phyloP scores from a whole-genome alignment of 2,329 filamentous ascomycete species.

The Clonostachys solani region DNA sequence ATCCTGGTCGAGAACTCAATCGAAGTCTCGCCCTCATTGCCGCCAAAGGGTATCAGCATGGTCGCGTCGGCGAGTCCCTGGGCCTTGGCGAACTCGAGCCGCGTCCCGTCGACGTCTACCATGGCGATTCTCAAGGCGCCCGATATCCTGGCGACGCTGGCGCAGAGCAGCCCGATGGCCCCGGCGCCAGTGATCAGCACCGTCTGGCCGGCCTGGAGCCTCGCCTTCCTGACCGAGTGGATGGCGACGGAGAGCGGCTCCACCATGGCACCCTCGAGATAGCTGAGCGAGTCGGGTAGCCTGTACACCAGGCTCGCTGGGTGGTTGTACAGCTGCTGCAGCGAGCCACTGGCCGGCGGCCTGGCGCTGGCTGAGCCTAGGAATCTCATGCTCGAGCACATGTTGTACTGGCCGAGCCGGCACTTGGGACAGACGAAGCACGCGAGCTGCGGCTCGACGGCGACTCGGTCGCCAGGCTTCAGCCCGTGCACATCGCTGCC shows the following conservation, averaged over 20 bases:
- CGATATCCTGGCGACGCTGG: slow-evolving; percentile 77
- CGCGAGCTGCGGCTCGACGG: slow-evolving; percentile 75
- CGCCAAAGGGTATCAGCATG: too few species aligned
- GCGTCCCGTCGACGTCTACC: slow-evolving; percentile 78
- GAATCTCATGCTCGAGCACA: slow-evolving; percentile 76
- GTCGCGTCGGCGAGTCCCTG: too few species aligned
- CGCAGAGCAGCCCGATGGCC: slow-evolving; percentile 82
- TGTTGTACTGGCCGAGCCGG: slow-evolving; percentile 73
- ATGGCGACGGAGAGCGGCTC: slow-evolving; percentile 86
- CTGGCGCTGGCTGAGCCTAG: slow-evolving; percentile 70
- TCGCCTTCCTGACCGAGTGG: slow-evolving; percentile 74
- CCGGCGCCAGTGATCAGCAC: slow-evolving; percentile 85
- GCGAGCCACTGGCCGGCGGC: slow-evolving; percentile 74
- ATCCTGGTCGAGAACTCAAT: too few species aligned
- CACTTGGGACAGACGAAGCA: slow-evolving; percentile 71
- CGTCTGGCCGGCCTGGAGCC: slow-evolving; percentile 66
- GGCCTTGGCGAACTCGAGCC: slow-evolving; percentile 74
- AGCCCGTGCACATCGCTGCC: slow-evolving; percentile 58
- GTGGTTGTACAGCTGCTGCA: slow-evolving; percentile 79
- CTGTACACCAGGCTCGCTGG: slow-evolving; percentile 92
- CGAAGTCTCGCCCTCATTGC: too few species aligned
- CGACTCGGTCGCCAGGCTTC: slow-evolving; percentile 67
- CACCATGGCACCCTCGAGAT: slow-evolving; percentile 85
- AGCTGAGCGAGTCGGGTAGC: slow-evolving; percentile 68
- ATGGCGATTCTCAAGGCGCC: slow-evolving; percentile 77